A percentile compares a stretch with the other conserved stretches of the same genome.
Conservation (phyloP, 2,329 filamentous ascomycete species). For the Cladophialophora carrionii region DNA sequence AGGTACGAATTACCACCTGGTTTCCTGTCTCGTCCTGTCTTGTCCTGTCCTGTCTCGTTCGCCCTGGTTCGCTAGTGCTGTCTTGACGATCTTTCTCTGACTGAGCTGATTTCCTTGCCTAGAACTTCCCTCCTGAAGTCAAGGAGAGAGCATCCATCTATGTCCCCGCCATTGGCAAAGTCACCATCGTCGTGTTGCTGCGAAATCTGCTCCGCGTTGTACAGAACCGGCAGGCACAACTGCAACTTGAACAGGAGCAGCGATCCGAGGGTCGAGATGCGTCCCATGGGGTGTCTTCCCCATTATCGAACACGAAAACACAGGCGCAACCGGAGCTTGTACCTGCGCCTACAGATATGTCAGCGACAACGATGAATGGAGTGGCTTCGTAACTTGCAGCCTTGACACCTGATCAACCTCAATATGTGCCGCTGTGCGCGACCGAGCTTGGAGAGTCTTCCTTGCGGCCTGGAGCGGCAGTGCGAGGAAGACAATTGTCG, state of each 20-base stretch:
- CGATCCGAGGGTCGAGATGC: not conserved
- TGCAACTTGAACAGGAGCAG: constrained; percentile 5
- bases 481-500: not conserved
- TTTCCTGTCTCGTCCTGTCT: not conserved
- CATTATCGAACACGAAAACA: not conserved
- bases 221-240: constrained; percentile 46
- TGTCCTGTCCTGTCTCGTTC: not conserved
- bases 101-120: constrained; percentile 16
- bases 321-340: not conserved
- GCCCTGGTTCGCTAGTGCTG: not conserved
- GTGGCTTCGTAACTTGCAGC: not conserved
- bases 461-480: no score
- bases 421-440: not conserved
- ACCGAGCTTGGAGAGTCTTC: not conserved
- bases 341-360: not conserved
- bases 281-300: not conserved
- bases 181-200: constrained; percentile 89
- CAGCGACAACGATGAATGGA: not conserved
- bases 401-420: not conserved
- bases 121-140: constrained; percentile 85
- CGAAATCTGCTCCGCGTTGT: constrained; percentile 78
- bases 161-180: constrained; percentile 94
- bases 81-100: fast-evolving
- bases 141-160: constrained; percentile 98
- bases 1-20: constrained; percentile 52